Evolutionary conservation across 1,139 yeast species (phyloP).

Genomic region (Hansenula sp.): DNA sequence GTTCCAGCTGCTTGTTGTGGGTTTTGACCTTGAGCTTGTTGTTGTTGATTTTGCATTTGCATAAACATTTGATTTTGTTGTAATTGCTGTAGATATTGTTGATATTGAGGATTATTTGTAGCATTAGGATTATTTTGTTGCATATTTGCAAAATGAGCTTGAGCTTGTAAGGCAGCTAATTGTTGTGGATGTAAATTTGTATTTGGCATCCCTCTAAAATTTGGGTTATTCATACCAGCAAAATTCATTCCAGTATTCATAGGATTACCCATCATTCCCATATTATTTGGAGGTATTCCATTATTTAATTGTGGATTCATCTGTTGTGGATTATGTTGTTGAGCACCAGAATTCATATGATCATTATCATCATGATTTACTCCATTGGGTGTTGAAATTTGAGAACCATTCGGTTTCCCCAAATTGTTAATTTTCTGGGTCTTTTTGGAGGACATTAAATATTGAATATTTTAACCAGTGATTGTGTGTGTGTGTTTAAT

Average conservation of each 20-base stretch:
- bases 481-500: too few species aligned
- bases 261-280: not conserved
- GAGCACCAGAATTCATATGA: not conserved
- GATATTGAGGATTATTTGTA: constrained; percentile 21
- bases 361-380: not conserved
- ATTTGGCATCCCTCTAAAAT: constrained; percentile 3
- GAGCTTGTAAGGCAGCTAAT: constrained; percentile 13
- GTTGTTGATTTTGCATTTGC: constrained; percentile 7
- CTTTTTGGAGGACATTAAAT: not conserved
- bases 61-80: constrained; percentile 1
- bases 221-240: constrained; percentile 1
- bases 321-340: not conserved
- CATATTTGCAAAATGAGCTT: constrained; percentile 11
- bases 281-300: too few species aligned
- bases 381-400: not conserved
- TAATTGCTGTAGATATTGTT: constrained; percentile 15
- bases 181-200: constrained; percentile 14
- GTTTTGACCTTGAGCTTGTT: constrained; percentile 10
- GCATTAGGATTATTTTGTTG: constrained; percentile 12
- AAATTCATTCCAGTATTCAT: constrained; percentile 4
- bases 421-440: not conserved
- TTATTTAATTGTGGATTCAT: not conserved
- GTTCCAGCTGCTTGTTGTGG: not conserved
- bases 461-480: too few species aligned
- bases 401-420: not conserved